Base-by-base conservation (phyloP, 2,329 filamentous ascomycete species). In the Penicillium sumatraense region DNA sequence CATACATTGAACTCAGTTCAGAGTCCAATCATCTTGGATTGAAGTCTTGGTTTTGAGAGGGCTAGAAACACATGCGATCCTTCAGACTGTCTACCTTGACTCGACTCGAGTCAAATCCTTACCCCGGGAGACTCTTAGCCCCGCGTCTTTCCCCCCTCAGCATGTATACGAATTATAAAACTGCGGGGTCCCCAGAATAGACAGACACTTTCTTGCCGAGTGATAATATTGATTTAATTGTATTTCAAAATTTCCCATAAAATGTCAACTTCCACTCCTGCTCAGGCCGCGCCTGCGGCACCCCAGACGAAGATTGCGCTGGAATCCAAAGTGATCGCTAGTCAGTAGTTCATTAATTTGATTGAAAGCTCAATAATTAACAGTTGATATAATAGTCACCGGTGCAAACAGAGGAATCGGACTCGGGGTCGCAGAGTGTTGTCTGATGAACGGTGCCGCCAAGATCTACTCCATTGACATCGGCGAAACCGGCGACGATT, bases 381-480 rank as follows among this genome's bases (percentile, higher is more conserved):
- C 7, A 40, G 16, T 2, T 2, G 18, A 38, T 2, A 26, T 16
- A 13, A 23, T 27, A 55, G 72, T 75, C 27, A 73, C 72, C 18
- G 70, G 70, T 11, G 72, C 72, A 18, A 74, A 73, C 49, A 63
- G 69, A 49, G 75, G 76, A 7, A 78, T 79, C 50, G 77, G 77
- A 3, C 75, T 80, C 7, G 78, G 77, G 3, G 73, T 81, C 53
- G 78, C 78, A 58, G 74, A 80, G 61, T 77, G 71, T 64, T 81
- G 79, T 57, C 75, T 81, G 21, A 59, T 63, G 46, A 81, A 81
- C 49, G 76, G 72, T 18, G 78, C 79, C 11, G 58, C 67, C 13
- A 68, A 66, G 35, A 71, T 82, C 52, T 80, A 79, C 68, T 78
- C 75, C 9, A 75, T 83, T 29, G 78, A 80, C 61, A 76, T 82